phyloP scores from a whole-genome alignment of 2,329 filamentous ascomycete genomes.

The Aciculosporium take region DNA sequence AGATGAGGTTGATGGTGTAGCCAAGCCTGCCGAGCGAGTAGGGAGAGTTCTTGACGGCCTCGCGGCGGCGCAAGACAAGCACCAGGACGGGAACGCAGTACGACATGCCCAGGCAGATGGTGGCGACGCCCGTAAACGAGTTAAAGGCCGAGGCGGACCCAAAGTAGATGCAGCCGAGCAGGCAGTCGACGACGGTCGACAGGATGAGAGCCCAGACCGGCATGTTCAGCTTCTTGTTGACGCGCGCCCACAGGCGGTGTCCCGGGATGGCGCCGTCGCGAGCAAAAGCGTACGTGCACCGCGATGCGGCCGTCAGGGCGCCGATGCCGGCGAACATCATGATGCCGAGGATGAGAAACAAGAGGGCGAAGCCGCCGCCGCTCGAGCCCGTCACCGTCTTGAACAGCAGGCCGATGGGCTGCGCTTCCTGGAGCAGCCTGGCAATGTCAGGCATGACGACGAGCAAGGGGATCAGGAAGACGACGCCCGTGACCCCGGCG shows the following conservation, averaged over 20 bases:
- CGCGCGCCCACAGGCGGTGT: slow-evolving; percentile 49
- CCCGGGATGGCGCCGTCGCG: slow-evolving; percentile 62
- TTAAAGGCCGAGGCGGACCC: slow-evolving; percentile 65
- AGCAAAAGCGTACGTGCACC: slow-evolving; percentile 65
- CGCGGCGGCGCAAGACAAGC: slow-evolving; percentile 50
- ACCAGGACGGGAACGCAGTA: slow-evolving; percentile 67
- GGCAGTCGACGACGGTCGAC: slow-evolving; percentile 52
- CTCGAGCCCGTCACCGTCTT: slow-evolving; percentile 60
- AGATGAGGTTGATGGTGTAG: slow-evolving; percentile 50
- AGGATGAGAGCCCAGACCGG: slow-evolving; percentile 56
- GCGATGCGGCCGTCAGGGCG: slow-evolving; percentile 57
- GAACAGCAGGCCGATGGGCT: slow-evolving; percentile 65
- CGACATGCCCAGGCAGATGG: slow-evolving; percentile 61
- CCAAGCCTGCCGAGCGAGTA: slow-evolving; percentile 59
- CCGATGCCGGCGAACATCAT: slow-evolving; percentile 64
- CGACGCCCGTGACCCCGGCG: slow-evolving; percentile 46
- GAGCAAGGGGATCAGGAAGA: slow-evolving; percentile 58
- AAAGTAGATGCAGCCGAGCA: slow-evolving; percentile 68
- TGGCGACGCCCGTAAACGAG: slow-evolving; percentile 66
- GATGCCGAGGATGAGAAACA: slow-evolving; percentile 65
- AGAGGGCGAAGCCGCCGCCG: slow-evolving; percentile 57
- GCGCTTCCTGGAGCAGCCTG: slow-evolving; percentile 48
- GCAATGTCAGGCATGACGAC: slow-evolving; percentile 60
- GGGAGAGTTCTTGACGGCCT: slow-evolving; percentile 47
- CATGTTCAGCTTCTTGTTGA: slow-evolving; percentile 52